Base-by-base conservation (phyloP, 2,329 filamentous ascomycete genomes). In the Curvularia eragrostidis region DNA sequence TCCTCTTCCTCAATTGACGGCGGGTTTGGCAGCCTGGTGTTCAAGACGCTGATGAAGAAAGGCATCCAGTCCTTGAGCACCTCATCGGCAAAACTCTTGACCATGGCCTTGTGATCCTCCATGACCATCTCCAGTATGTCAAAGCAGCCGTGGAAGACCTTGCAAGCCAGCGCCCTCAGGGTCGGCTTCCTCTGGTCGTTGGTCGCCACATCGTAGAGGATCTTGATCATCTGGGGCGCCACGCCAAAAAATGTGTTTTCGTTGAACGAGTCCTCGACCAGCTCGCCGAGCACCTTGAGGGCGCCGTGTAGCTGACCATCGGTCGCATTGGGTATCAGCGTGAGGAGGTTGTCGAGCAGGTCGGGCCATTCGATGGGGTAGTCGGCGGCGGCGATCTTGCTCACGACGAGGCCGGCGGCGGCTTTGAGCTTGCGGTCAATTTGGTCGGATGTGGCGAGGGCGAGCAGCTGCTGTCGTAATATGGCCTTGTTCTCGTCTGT, bases 111-210 rank as follows among this genome's bases (percentile, higher is more conserved):
- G 78, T 98, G 91, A 67, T 96, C 91, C 66, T 97, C 93, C 82
- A 97, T 90, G 65, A 98, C 91, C 86, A 97, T 96, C 78, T 98
- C 93, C 80, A 99, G 86, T 55, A 95, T 91, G 74, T 98, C 93
- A 75, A 99, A 96, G 78, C 92, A 97, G 48, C 88, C 88, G 56
- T 92, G 87, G 82, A 98, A 97, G 56, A 97, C 91, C 39, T 90
- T 91, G 41, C 98, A 89, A 38, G 95, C 91, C 66, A 98, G 82
- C 28, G 93, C 92, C 60, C 95, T 87, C 57, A 97, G 82, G 58
- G 87, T 87, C 9, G 90, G 84, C 73, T 91, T 93, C 67, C 91
- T 87, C 60, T 83, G 84, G 58, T 90, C 86, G 74, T 91, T 91
- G 55, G 91, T 83, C 13, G 93, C 92, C 36, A 97, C 89, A 68